Conservation (phyloP, 2,329 filamentous ascomycete genomes). For the Ophiocordyceps camponoti-saundersi region DNA sequence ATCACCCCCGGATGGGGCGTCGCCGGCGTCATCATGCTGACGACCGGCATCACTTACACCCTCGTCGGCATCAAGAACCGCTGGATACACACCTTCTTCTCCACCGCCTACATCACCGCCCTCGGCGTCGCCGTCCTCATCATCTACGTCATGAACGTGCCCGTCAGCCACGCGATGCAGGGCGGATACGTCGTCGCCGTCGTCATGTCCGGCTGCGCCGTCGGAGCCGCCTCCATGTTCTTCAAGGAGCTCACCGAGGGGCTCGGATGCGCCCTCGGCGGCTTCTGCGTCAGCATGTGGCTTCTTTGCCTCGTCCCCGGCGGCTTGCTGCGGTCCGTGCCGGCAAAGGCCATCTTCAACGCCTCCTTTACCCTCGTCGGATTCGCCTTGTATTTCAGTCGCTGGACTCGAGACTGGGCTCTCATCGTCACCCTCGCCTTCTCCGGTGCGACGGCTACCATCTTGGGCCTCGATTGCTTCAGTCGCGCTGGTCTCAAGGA, state of each 20-base stretch:
- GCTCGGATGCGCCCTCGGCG: conserved; percentile 73
- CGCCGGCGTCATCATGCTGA: conserved; percentile 58
- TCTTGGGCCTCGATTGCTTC: conserved; percentile 83
- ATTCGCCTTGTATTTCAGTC: conserved; percentile 64
- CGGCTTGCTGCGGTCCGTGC: conserved; percentile 48
- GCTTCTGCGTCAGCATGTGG: conserved; percentile 84
- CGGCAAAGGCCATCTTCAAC: conserved; percentile 59
- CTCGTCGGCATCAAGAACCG: conserved; percentile 71
- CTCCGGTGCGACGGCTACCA: conserved; percentile 58
- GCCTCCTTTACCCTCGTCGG: conserved; percentile 48
- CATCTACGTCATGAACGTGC: conserved; percentile 72
- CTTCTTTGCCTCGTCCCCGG: conserved; percentile 61
- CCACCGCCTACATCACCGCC: conserved; percentile 54
- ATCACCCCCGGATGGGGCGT: conserved; percentile 73
- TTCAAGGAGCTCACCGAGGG: conserved; percentile 71
- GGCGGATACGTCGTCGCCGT: conserved; percentile 74
- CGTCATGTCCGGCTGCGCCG: conserved; percentile 52
- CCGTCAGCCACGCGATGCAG: conserved; percentile 59
- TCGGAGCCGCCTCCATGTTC: conserved; percentile 58
- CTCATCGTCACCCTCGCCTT: conserved; percentile 67
- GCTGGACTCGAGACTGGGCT: conserved; percentile 60
- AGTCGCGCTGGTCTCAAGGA: conserved; percentile 83
- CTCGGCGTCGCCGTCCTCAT: conserved; percentile 69
- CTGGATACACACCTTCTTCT: conserved; percentile 67
- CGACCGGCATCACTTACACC: conserved; percentile 52